phyloP scores from a whole-genome alignment of 2,329 filamentous ascomycete species.

The Penicillium decumbens region DNA sequence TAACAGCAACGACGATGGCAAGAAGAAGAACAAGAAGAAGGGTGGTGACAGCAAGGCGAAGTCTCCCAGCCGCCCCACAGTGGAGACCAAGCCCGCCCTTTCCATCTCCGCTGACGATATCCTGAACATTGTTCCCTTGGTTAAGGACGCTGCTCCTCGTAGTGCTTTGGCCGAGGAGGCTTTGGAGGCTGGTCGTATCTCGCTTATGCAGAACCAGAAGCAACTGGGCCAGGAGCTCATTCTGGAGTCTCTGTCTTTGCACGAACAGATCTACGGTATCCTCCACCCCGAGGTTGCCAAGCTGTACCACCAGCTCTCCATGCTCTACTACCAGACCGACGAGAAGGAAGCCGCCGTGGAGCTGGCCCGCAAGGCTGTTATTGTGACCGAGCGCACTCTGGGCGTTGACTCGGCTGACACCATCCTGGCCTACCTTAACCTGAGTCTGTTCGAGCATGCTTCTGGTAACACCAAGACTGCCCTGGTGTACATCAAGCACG shows the following conservation, averaged over 20 bases:
- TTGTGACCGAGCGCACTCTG: conserved; percentile 89
- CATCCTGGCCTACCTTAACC: conserved; percentile 89
- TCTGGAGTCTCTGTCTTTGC: conserved; percentile 88
- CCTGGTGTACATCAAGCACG: conserved; percentile 85
- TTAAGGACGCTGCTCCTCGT: conserved; percentile 90
- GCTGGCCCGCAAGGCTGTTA: conserved; percentile 90
- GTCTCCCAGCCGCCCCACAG: conserved; percentile 44
- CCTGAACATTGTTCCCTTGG: conserved; percentile 84
- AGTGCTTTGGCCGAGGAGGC: conserved; percentile 92
- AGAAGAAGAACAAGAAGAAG: conserved; percentile 57
- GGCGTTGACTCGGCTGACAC: conserved; percentile 93
- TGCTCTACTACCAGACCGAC: conserved; percentile 95
- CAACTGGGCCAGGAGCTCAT: conserved; percentile 94
- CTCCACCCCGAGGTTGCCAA: conserved; percentile 93
- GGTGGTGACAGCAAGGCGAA: conserved; percentile 47
- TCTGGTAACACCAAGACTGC: conserved; percentile 83
- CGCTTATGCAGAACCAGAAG: conserved; percentile 90
- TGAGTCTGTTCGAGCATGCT: conserved; percentile 89
- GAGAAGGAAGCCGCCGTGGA: conserved; percentile 96
- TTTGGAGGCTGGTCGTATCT: conserved; percentile 90
- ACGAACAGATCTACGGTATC: conserved; percentile 98
- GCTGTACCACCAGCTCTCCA: conserved; percentile 90
- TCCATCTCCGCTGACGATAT: conserved; percentile 84
- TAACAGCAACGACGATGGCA: conserved; percentile 36
- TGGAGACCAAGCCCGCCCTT: conserved; percentile 44